A percentile compares a stretch with the other conserved stretches of the same genome.
phyloP scores from a whole-genome alignment of 2,329 filamentous ascomycete species.

The Aaosphaeria pasadenensis region DNA sequence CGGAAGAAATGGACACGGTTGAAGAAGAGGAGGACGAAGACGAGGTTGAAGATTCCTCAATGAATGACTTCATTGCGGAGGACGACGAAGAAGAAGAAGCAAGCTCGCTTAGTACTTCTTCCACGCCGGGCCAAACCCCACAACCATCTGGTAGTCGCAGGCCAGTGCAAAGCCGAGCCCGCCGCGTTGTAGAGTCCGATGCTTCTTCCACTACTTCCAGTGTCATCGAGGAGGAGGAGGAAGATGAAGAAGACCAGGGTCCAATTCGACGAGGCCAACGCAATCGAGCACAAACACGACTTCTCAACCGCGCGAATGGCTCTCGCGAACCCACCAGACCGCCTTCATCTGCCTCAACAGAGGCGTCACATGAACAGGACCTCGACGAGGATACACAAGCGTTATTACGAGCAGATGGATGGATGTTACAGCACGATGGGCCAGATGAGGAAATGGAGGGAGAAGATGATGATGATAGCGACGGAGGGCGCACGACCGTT shows the following conservation, averaged over 20 bases:
- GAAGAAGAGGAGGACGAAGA: constrained; percentile 42
- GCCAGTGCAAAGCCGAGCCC: constrained; percentile 21
- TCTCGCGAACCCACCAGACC: constrained; percentile 25
- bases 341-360: constrained; percentile 33
- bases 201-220: constrained; percentile 36
- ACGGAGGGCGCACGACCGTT: constrained; percentile 44
- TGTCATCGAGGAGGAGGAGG: constrained; percentile 30
- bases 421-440: constrained; percentile 36
- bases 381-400: constrained; percentile 39
- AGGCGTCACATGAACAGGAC: constrained; percentile 31
- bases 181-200: constrained; percentile 40
- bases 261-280: constrained; percentile 33
- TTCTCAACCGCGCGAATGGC: constrained; percentile 33
- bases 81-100: constrained; percentile 21
- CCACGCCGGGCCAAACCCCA: constrained; percentile 27
- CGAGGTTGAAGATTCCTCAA: constrained; percentile 38
- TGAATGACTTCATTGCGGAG: constrained; percentile 43
- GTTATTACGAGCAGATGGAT: constrained; percentile 33
- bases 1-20: constrained; percentile 42
- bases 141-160: constrained; percentile 22
- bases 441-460: constrained; percentile 37
- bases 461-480: constrained; percentile 41
- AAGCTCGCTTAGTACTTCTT: constrained; percentile 23
- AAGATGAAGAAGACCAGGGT: constrained; percentile 36
- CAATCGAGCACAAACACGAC: constrained; percentile 24